Evolutionary conservation across 139 green algal genomes (phyloP).

Genomic region (Volvox africanus): DNA sequence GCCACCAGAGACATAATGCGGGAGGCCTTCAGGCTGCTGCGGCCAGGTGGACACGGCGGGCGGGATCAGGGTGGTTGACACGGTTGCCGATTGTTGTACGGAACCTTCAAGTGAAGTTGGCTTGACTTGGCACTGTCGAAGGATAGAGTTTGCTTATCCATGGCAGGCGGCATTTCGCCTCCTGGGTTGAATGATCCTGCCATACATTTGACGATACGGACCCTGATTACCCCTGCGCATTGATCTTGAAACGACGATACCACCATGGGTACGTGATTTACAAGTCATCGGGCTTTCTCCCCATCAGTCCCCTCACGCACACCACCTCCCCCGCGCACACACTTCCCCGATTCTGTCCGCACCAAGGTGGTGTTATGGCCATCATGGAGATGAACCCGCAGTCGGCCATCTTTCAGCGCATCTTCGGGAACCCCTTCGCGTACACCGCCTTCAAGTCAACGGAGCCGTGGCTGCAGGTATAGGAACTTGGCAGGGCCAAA

Average conservation of each 20-base stretch:
- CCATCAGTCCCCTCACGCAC: not conserved
- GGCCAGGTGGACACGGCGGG: slow-evolving; percentile 64
- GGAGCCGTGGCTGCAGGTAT: slow-evolving; percentile 77
- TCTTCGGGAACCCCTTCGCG: slow-evolving; percentile 81
- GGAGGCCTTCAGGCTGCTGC: slow-evolving; percentile 78
- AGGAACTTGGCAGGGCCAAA: too few relatives aligned
- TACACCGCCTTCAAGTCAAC: slow-evolving; percentile 86
- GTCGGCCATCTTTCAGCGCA: slow-evolving; percentile 67
- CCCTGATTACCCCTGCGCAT: too few relatives aligned
- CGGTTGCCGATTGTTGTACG: too few relatives aligned
- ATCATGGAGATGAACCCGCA: slow-evolving; percentile 86
- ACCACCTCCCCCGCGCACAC: not conserved
- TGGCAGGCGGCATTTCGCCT: too few relatives aligned
- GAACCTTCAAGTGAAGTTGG: too few relatives aligned
- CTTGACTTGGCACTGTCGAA: too few relatives aligned
- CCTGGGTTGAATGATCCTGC: too few relatives aligned
- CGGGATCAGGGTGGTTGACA: not conserved
- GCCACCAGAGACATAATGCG: slow-evolving; percentile 68
- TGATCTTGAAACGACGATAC: too few relatives aligned
- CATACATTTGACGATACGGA: too few relatives aligned
- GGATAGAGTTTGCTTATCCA: too few relatives aligned
- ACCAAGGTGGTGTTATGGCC: slow-evolving; percentile 19
- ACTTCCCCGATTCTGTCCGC: not conserved
- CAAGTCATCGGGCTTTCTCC: too few relatives aligned
- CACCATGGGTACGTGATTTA: too few relatives aligned